Conservation (phyloP, 1,284 basidiomycete species). For the Coniferiporia sulphurascens region DNA sequence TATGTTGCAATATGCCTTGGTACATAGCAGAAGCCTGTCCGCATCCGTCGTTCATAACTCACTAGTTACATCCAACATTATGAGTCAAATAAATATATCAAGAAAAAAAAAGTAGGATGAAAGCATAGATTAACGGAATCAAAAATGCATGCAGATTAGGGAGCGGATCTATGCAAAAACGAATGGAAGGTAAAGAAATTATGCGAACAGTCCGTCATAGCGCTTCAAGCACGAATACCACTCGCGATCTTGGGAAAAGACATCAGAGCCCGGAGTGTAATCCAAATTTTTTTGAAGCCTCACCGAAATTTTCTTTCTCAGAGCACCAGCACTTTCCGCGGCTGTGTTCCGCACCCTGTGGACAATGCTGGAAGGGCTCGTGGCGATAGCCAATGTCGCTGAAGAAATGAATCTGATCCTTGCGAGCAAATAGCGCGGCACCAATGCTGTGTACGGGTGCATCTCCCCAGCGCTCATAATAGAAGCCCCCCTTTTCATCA, state of each 20-base stretch:
- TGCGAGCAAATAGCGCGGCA: slow-evolving; percentile 74
- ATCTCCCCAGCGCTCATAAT: slow-evolving; percentile 93
- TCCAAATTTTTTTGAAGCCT: slow-evolving; percentile 19
- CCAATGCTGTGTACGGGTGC: slow-evolving; percentile 88
- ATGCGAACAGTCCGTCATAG: slow-evolving; percentile 58
- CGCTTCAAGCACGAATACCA: slow-evolving; percentile 76
- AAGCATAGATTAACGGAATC: too few species aligned
- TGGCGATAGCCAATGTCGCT: slow-evolving; percentile 61
- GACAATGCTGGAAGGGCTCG: slow-evolving; percentile 79
- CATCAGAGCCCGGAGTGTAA: background rate
- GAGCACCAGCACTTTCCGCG: slow-evolving; percentile 70
- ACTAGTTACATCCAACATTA: background rate
- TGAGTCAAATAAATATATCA: slow-evolving; percentile 4
- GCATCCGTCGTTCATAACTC: background rate
- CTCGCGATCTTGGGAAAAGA: slow-evolving; percentile 51
- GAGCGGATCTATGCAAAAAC: too few species aligned
- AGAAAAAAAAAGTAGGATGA: background rate
- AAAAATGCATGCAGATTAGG: too few species aligned
- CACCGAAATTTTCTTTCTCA: slow-evolving; percentile 57
- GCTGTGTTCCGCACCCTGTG: slow-evolving; percentile 52
- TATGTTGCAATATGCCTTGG: background rate
- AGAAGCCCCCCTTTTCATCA: slow-evolving; percentile 86
- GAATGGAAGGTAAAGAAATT: background rate
- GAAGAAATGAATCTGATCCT: slow-evolving; percentile 83
- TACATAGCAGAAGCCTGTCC: background rate